Evolutionary conservation across 2,329 filamentous ascomycete genomes (phyloP).

Genomic region (Monilinia vaccinii-corymbosi): DNA sequence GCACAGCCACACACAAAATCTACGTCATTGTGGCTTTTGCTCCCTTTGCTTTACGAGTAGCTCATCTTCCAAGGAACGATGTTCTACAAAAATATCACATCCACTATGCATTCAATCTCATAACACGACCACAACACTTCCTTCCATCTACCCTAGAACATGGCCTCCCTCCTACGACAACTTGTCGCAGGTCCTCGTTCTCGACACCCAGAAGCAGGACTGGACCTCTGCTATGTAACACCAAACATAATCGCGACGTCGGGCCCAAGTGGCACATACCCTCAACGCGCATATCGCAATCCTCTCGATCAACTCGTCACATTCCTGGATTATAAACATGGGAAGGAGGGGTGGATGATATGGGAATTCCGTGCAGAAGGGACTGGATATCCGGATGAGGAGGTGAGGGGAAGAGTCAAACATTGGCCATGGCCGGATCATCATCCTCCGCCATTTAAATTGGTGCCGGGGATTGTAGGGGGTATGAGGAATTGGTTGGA

Average conservation of each 20-base stretch:
- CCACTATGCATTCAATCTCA: background rate
- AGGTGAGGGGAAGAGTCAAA: constrained; percentile 74
- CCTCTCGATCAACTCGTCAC: constrained; percentile 78
- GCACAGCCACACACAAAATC: background rate
- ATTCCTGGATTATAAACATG: constrained; percentile 82
- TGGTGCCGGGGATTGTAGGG: constrained; percentile 82
- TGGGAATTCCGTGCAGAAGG: constrained; percentile 98
- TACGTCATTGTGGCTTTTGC: constrained; percentile 1
- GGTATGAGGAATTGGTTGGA: constrained; percentile 86
- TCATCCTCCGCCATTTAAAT: constrained; percentile 84
- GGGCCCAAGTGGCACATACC: constrained; percentile 81
- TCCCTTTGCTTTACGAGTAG: background rate
- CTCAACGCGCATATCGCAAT: constrained; percentile 87
- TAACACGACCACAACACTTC: background rate
- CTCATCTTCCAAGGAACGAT: background rate
- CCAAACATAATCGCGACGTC: constrained; percentile 65
- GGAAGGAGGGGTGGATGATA: constrained; percentile 70
- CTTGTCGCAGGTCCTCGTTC: constrained; percentile 83
- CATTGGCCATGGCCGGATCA: constrained; percentile 98
- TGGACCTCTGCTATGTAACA: constrained; percentile 95
- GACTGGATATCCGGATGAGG: constrained; percentile 85
- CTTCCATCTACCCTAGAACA: constrained; percentile 23
- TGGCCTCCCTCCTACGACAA: constrained; percentile 76
- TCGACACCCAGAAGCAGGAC: constrained; percentile 74
- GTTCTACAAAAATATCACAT: background rate